phyloP scores from a whole-genome alignment of 805 yeast genomes.

The Candida multigemmis region DNA sequence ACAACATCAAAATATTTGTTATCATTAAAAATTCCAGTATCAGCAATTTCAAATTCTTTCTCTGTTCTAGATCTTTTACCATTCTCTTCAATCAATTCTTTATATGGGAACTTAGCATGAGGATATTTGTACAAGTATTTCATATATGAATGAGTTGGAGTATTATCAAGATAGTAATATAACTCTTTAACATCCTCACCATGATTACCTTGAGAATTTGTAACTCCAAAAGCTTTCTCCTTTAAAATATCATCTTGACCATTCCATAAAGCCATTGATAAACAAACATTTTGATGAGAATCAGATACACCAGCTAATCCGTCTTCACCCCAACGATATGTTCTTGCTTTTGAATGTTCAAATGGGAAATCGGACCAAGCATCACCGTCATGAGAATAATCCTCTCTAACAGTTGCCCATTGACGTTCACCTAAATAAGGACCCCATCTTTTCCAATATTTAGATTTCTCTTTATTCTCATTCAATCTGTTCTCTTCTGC shows the following conservation, averaged over 20 bases:
- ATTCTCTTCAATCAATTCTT: slow-evolving; percentile 61
- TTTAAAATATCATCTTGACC: slow-evolving; percentile 78
- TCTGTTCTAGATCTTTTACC: slow-evolving; percentile 58
- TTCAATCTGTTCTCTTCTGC: slow-evolving; percentile 30
- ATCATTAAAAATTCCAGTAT: slow-evolving; percentile 66
- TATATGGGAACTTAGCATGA: slow-evolving; percentile 76
- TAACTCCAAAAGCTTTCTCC: slow-evolving; percentile 80
- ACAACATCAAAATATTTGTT: slow-evolving; percentile 79
- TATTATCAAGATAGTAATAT: slow-evolving; percentile 80
- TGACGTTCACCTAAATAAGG: slow-evolving; percentile 83
- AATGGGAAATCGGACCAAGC: slow-evolving; percentile 89
- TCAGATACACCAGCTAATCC: slow-evolving; percentile 89
- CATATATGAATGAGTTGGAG: slow-evolving; percentile 90
- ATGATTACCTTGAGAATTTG: slow-evolving; percentile 91
- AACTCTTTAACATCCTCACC: slow-evolving; percentile 92
- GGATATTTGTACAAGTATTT: slow-evolving; percentile 90
- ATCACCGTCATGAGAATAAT: slow-evolving; percentile 76
- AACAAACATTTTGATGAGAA: slow-evolving; percentile 65
- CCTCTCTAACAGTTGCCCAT: slow-evolving; percentile 85
- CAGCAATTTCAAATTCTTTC: slow-evolving; percentile 74
- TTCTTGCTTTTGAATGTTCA: slow-evolving; percentile 71
- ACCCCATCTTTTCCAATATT: slow-evolving; percentile 87
- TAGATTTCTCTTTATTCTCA: slow-evolving; percentile 18
- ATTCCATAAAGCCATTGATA: slow-evolving; percentile 87
- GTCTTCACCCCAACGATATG: slow-evolving; percentile 94